Base-by-base conservation (phyloP, 768 basidiomycete genomes). In the Cystofilobasidium ferigula region DNA sequence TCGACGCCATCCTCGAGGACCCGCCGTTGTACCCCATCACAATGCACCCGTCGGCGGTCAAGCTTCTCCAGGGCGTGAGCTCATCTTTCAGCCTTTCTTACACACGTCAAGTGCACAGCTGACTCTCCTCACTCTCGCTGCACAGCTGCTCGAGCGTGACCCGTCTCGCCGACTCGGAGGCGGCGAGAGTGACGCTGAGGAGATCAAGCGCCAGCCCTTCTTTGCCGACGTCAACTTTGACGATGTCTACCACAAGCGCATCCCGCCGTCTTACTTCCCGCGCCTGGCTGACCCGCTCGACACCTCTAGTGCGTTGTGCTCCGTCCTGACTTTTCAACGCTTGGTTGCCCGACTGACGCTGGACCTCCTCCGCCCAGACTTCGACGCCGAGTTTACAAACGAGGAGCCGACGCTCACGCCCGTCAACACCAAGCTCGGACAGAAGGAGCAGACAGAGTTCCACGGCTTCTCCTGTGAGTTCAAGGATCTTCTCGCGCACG, bases 171-270 rank as follows among this genome's bases (percentile, higher is more conserved):
- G 95, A 64, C 82, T 99, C 13, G 95, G 95, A 35, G 88, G 92
- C 30, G 85, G 85, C 22, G 89, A 91, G 74, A 84, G 84, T 66
- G 95, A 98, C 71, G 95, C 95, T 1, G 88, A 90, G 72, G 94
- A 97, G 71, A 94, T 99, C 79, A 99, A 99, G 78, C 82, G 84
- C 63, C 95, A 98, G 74, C 85, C 91, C 4, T 99, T 98, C 84
- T 99, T 99, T 83, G 92, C 93, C 77, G 95, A 98, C 75, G 88
- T 94, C 57, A 97, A 78, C 78, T 99, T 87, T 76, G 95, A 98
- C 70, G 94, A 97, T 76, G 88, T 99, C n/a, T 75, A 94, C 70
- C 82, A 95, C 79, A 98, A 98, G 78, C 89, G 93, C 67, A 91
- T 98, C 72, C 92, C 93, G 26, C 89, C 92, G 26, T 89, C 94